Evolutionary conservation across 1,284 basidiomycete genomes (phyloP).

Genomic region (Pterula multifida): DNA sequence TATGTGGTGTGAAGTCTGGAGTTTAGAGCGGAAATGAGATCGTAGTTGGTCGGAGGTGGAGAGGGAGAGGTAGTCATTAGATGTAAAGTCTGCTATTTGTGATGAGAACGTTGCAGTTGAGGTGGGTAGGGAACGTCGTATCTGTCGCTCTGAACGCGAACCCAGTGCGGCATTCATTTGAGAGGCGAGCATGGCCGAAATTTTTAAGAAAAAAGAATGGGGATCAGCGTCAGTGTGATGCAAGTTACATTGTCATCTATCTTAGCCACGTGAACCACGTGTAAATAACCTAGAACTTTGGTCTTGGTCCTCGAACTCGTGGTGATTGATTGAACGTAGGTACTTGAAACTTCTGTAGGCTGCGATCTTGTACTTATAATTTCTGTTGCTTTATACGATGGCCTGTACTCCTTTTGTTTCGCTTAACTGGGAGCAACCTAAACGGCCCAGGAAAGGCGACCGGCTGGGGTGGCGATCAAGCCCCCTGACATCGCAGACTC

Average conservation of each 20-base stretch:
- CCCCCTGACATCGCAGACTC: neutral
- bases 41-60: conserved; percentile 34
- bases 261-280: too few relatives aligned
- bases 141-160: conserved; percentile 51
- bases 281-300: too few relatives aligned
- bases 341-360: too few relatives aligned
- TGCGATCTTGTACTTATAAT: too few relatives aligned
- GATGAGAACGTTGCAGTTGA: conserved; percentile 24
- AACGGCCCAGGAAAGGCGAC: neutral
- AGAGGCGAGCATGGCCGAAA: conserved; percentile 9
- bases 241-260: too few relatives aligned
- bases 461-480: neutral
- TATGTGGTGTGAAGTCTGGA: conserved; percentile 41
- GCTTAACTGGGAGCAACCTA: neutral
- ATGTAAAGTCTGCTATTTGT: conserved; percentile 63
- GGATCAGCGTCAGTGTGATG: too few relatives aligned
- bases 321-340: too few relatives aligned
- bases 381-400: neutral
- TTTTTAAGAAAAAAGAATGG: too few relatives aligned
- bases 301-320: too few relatives aligned
- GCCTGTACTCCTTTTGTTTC: neutral
- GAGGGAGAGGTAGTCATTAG: conserved; percentile 93
- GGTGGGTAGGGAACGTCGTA: conserved; percentile 48
- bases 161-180: conserved; percentile 33
- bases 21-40: conserved; percentile 34